A percentile compares a stretch with the other conserved stretches of the same genome.
Evolutionary conservation across 148 eudicot species (phyloP).

Genomic region (Suaeda aralocaspica): DNA sequence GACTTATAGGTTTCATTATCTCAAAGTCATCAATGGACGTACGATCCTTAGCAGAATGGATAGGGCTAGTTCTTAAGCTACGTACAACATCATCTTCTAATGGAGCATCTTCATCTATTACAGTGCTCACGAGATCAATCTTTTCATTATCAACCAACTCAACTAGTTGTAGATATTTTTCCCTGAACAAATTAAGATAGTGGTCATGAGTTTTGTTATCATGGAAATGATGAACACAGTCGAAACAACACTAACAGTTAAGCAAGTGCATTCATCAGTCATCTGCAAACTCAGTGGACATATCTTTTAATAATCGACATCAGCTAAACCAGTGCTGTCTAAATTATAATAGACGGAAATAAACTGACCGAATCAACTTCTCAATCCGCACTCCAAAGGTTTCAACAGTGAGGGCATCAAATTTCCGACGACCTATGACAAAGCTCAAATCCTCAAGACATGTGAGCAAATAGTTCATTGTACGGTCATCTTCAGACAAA

Average conservation of each 20-base stretch:
- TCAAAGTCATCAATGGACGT: slow-evolving; percentile 98
- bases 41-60: slow-evolving; percentile 83
- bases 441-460: slow-evolving; percentile 89
- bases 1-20: slow-evolving; percentile 95
- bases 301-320: background rate
- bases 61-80: slow-evolving; percentile 90
- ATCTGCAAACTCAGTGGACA: background rate
- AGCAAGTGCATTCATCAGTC: background rate
- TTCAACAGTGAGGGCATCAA: slow-evolving; percentile 88
- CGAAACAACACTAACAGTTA: background rate
- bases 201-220: background rate
- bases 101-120: slow-evolving; percentile 98
- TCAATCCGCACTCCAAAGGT: slow-evolving; percentile 98
- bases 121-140: slow-evolving; percentile 80
- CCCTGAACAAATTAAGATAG: slow-evolving; percentile 46
- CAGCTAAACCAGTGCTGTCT: background rate
- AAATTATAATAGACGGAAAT: background rate
- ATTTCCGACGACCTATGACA: slow-evolving; percentile 71
- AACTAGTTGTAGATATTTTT: slow-evolving; percentile 86
- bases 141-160: slow-evolving; percentile 93
- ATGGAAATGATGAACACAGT: background rate
- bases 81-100: slow-evolving; percentile 94
- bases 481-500: slow-evolving; percentile 75
- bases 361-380: slow-evolving; percentile 78
- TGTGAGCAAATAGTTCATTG: slow-evolving; percentile 65